phyloP scores from a whole-genome alignment of 2,329 filamentous ascomycete species.

The Hypoxylon sp. region DNA sequence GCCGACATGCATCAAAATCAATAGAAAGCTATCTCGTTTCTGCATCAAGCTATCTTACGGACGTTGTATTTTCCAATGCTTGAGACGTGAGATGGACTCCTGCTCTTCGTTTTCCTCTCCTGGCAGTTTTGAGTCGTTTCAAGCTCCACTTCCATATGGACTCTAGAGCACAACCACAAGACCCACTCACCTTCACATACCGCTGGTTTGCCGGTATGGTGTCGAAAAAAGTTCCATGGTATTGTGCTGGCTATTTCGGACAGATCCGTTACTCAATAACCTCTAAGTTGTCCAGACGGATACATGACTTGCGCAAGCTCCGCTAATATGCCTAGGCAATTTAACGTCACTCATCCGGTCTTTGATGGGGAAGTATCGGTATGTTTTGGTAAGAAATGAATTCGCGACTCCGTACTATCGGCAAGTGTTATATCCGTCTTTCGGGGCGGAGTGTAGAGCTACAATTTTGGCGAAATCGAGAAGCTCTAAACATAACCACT shows the following conservation, averaged over 20 bases:
- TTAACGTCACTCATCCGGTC: slow-evolving; percentile 12
- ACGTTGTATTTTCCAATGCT: slow-evolving; percentile 30
- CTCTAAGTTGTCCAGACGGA: background rate
- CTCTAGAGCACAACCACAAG: slow-evolving; percentile 26
- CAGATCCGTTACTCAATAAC: slow-evolving; percentile 13
- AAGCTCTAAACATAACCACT: slow-evolving; percentile 19
- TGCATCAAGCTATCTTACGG: slow-evolving; percentile 29
- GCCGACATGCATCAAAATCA: slow-evolving; percentile 29
- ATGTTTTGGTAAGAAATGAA: slow-evolving; percentile 8
- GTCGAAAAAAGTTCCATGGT: slow-evolving; percentile 6
- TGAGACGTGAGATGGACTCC: slow-evolving; percentile 39
- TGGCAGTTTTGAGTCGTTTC: slow-evolving; percentile 47
- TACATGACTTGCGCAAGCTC: slow-evolving; percentile 13
- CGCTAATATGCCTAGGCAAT: slow-evolving; percentile 9
- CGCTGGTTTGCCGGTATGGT: slow-evolving; percentile 24
- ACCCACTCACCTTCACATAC: slow-evolving; percentile 30
- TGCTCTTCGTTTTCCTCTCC: slow-evolving; percentile 40
- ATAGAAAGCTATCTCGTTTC: slow-evolving; percentile 26
- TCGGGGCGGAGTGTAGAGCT: slow-evolving; percentile 6
- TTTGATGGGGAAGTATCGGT: slow-evolving; percentile 7
- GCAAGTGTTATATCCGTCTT: slow-evolving; percentile 5
- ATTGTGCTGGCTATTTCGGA: slow-evolving; percentile 19
- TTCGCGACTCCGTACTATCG: slow-evolving; percentile 5
- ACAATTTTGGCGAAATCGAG: slow-evolving; percentile 13
- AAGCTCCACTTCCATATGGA: slow-evolving; percentile 34